These are phyloP conservation scores for Linnemannia schmuckeri DNA, from an alignment of 192 early-diverging fungal species.

Conservation along the genomic window DNA sequence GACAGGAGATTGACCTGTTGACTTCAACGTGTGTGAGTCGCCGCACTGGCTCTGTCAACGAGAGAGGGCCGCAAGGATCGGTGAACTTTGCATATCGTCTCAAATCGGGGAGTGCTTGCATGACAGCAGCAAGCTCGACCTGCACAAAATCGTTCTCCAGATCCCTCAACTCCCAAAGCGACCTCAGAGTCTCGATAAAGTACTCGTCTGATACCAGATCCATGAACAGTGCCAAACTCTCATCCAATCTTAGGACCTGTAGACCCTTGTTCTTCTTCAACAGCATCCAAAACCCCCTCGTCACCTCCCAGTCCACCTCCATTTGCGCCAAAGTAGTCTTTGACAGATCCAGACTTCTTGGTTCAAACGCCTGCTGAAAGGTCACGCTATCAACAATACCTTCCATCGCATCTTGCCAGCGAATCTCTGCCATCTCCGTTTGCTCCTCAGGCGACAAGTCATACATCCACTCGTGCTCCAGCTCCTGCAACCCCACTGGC, in stretches of 20 bases:
- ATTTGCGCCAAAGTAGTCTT: background rate
- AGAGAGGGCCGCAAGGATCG: background rate
- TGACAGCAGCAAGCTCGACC: background rate
- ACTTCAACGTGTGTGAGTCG: background rate
- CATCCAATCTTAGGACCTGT: background rate
- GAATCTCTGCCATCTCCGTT: background rate
- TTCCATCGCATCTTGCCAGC: background rate
- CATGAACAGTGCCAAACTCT: background rate
- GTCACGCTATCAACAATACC: background rate
- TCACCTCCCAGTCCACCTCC: background rate
- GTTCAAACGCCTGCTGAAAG: background rate
- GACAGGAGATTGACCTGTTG: background rate
- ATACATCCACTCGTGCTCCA: conserved; percentile 5
- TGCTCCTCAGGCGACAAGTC: background rate
- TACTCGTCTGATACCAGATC: background rate
- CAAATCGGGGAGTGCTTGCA: background rate
- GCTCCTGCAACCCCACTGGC: background rate
- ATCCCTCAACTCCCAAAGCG: background rate
- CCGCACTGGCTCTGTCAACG: background rate
- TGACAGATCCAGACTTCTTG: background rate
- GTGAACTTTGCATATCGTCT: background rate
- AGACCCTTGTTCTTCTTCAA: background rate
- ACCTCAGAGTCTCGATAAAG: background rate
- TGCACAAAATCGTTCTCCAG: background rate
- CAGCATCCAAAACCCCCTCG: background rate